These are phyloP conservation scores for Ogataea nonfermentans DNA, from an alignment of 805 yeast genomes.

Conservation along the genomic window DNA sequence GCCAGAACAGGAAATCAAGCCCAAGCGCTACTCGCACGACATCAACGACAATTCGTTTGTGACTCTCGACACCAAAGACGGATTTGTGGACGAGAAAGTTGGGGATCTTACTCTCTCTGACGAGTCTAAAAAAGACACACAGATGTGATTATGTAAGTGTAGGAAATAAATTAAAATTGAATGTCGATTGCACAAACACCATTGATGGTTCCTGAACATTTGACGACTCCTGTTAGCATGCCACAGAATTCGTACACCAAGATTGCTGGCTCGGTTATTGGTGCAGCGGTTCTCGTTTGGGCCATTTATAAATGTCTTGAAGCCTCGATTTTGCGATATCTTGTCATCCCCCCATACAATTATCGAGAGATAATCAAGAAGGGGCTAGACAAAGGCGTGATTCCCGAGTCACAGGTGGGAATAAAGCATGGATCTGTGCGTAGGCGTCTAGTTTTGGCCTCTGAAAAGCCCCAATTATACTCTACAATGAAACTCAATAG, in stretches of 20 bases:
- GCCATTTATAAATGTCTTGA: conserved; percentile 20
- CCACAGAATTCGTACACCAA: background rate
- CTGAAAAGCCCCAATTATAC: conserved; percentile 31
- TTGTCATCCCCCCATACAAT: conserved; percentile 29
- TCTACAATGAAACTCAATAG: conserved; percentile 35
- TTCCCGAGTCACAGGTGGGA: conserved; percentile 26
- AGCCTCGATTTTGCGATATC: conserved; percentile 24
- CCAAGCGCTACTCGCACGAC: conserved; percentile 5
- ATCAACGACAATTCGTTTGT: conserved; percentile 17
- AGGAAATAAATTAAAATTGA: background rate
- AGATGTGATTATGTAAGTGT: conserved; percentile 14
- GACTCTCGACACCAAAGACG: conserved; percentile 20
- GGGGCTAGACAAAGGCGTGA: conserved; percentile 23
- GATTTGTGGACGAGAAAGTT: conserved; percentile 22
- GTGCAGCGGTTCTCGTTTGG: conserved; percentile 4
- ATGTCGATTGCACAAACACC: conserved; percentile 2
- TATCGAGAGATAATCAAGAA: conserved; percentile 26
- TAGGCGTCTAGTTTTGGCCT: conserved; percentile 33
- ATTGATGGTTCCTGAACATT: background rate
- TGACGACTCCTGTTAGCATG: background rate
- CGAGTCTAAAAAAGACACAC: conserved; percentile 26
- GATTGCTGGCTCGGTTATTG: conserved; percentile 6
- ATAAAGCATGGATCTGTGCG: conserved; percentile 29
- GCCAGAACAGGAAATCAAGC: conserved; percentile 4
- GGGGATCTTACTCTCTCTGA: conserved; percentile 24